phyloP scores from a whole-genome alignment of 371 early-diverging fungal genomes.

The Choanephora cucurbitarum region DNA sequence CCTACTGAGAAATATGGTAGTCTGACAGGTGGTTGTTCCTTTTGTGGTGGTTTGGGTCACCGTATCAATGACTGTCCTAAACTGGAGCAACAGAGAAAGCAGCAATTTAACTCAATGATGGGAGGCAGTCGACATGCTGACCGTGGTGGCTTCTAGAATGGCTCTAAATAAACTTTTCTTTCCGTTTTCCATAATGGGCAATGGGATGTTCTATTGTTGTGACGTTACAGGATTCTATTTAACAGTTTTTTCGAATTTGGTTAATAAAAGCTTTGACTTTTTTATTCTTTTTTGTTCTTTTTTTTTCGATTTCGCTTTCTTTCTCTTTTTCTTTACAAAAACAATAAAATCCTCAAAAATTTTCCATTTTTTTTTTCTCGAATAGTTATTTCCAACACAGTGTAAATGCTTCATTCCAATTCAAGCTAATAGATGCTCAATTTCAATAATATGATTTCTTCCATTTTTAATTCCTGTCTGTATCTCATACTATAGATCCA shows the following conservation, averaged over 20 bases:
- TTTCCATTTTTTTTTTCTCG: too few species aligned
- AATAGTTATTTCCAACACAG: too few species aligned
- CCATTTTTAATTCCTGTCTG: too few species aligned
- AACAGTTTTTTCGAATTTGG: conserved; percentile 3
- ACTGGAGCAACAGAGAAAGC: conserved; percentile 69
- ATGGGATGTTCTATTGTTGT: neutral
- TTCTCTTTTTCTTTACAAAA: conserved; percentile 1
- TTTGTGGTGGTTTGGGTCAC: conserved; percentile 96
- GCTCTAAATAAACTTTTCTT: too few species aligned
- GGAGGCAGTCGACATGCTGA: conserved; percentile 36
- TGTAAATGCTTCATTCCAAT: too few species aligned
- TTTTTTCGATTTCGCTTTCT: neutral
- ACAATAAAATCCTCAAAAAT: conserved; percentile 1
- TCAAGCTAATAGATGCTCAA: too few species aligned
- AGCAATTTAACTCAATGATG: conserved; percentile 58
- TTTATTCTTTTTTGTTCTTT: conserved; percentile 10
- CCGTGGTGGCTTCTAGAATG: conserved; percentile 34
- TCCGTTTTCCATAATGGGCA: neutral
- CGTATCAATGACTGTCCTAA: conserved; percentile 91
- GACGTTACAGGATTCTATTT: neutral
- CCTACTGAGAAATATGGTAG: conserved; percentile 81
- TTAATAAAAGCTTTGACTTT: neutral
- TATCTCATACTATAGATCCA: too few species aligned
- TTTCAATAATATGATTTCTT: too few species aligned
- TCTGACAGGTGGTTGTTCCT: conserved; percentile 83